A percentile compares a stretch with the other conserved stretches of the same genome.
Conservation (phyloP, 2,329 filamentous ascomycete genomes). For the Bipolaris zeicola region DNA sequence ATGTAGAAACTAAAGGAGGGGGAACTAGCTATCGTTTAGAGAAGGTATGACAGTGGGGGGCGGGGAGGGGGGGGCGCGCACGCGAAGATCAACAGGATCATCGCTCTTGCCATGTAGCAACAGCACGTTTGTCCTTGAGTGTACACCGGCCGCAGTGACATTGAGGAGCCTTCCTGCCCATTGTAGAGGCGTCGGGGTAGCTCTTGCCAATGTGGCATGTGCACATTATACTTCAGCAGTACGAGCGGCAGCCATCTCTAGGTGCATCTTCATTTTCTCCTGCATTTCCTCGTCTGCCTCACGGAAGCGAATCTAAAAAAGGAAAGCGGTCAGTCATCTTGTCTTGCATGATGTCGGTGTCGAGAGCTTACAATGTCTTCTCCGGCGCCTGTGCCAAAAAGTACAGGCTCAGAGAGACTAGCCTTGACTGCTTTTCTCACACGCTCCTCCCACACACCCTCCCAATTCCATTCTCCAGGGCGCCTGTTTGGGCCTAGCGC, state of each 20-base stretch:
- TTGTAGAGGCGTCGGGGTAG: neutral
- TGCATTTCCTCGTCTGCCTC: slow-evolving; percentile 42
- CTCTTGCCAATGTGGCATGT: neutral
- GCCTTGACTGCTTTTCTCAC: slow-evolving; percentile 78
- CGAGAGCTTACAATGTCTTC: slow-evolving; percentile 70
- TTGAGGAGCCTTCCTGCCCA: neutral
- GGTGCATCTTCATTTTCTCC: slow-evolving; percentile 39
- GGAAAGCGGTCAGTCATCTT: neutral
- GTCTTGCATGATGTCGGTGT: neutral
- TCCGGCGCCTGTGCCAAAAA: slow-evolving; percentile 70
- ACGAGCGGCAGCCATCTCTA: slow-evolving; percentile 28
- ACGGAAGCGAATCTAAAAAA: slow-evolving; percentile 47
- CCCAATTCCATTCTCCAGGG: slow-evolving; percentile 95
- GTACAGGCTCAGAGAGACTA: slow-evolving; percentile 77
- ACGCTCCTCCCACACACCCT: slow-evolving; percentile 92
- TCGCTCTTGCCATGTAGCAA: slow-evolving; percentile 2
- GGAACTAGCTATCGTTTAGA: neutral
- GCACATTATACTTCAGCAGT: slow-evolving; percentile 20
- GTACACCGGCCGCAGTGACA: neutral
- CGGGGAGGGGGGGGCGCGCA: too few species aligned
- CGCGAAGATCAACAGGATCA: slow-evolving; percentile 2
- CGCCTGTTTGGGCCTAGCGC: slow-evolving; percentile 58
- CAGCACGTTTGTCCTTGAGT: neutral
- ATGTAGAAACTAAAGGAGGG: neutral
- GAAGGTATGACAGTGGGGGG: slow-evolving; percentile 6